phyloP scores from a whole-genome alignment of 2,329 filamentous ascomycete genomes.

The Penicillium digitatum region DNA sequence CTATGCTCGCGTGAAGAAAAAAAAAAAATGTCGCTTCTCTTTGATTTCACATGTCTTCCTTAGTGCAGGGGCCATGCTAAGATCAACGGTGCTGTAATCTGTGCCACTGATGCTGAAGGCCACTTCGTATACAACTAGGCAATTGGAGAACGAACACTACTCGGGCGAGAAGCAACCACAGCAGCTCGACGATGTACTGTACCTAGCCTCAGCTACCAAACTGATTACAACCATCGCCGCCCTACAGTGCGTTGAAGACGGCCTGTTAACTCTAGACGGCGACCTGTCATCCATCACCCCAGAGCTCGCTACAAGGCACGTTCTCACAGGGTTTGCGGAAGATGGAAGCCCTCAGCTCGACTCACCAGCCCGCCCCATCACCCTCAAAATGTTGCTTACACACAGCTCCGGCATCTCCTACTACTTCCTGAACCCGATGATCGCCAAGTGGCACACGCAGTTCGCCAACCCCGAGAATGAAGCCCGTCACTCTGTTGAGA shows the following conservation, averaged over 20 bases:
- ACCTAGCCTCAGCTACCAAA: slow-evolving; percentile 36
- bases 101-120: slow-evolving; percentile 39
- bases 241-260: slow-evolving; percentile 55
- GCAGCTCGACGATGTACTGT: slow-evolving; percentile 25
- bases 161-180: slow-evolving; percentile 42
- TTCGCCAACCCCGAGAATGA: slow-evolving; percentile 21
- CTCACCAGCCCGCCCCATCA: slow-evolving; percentile 41
- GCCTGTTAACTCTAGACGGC: slow-evolving; percentile 46
- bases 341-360: slow-evolving; percentile 41
- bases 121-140: slow-evolving; percentile 42
- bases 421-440: slow-evolving; percentile 39
- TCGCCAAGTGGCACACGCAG: slow-evolving; percentile 38
- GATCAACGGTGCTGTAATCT: slow-evolving; percentile 46
- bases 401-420: slow-evolving; percentile 52
- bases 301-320: slow-evolving; percentile 47
- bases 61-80: slow-evolving; percentile 73
- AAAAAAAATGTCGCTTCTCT: slow-evolving; percentile 71
- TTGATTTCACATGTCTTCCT: slow-evolving; percentile 89
- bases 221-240: slow-evolving; percentile 52
- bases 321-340: slow-evolving; percentile 49
- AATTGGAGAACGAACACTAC: slow-evolving; percentile 41
- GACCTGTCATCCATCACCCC: slow-evolving; percentile 48
- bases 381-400: slow-evolving; percentile 50
- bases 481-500: slow-evolving; percentile 37
- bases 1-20: slow-evolving; percentile 23